These are phyloP conservation scores for Albatrellus ellisii DNA, from an alignment of 768 basidiomycete genomes.

Conservation along the genomic window DNA sequence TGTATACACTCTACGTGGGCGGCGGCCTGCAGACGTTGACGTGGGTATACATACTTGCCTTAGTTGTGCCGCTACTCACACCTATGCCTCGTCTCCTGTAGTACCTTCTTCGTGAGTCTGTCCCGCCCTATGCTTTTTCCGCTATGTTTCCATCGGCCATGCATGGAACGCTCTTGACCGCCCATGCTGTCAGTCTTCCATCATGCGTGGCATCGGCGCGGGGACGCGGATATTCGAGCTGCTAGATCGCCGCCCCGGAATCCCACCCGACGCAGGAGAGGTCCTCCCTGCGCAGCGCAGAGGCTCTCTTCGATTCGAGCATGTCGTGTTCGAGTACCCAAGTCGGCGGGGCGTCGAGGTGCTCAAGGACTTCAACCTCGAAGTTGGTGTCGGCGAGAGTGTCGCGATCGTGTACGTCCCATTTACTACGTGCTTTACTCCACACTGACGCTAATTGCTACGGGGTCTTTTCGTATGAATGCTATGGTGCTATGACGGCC, in stretches of 20 bases:
- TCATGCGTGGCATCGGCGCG: slow-evolving; percentile 96
- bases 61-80: background rate
- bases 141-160: too few relatives aligned
- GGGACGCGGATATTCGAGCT: slow-evolving; percentile 91
- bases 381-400: slow-evolving; percentile 73
- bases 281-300: slow-evolving; percentile 40
- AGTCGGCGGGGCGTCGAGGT: slow-evolving; percentile 72
- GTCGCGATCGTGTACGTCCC: slow-evolving; percentile 81
- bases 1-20: slow-evolving; percentile 87
- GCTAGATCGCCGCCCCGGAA: slow-evolving; percentile 65
- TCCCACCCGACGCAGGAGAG: slow-evolving; percentile 51
- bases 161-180: too few relatives aligned
- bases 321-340: slow-evolving; percentile 83
- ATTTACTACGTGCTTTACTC: too few relatives aligned
- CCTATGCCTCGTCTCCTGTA: slow-evolving; percentile 15
- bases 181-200: slow-evolving; percentile 49
- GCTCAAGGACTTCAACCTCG: slow-evolving; percentile 70
- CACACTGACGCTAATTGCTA: too few relatives aligned
- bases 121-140: background rate
- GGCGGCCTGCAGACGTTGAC: slow-evolving; percentile 69
- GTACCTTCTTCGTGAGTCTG: slow-evolving; percentile 11
- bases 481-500: slow-evolving; percentile 1
- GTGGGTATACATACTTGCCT: slow-evolving; percentile 25
- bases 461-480: too few relatives aligned
- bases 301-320: slow-evolving; percentile 69